A percentile compares a stretch with the other conserved stretches of the same genome.
Conservation (phyloP, 2,329 filamentous ascomycete species). For the Colletotrichum zoysiae region DNA sequence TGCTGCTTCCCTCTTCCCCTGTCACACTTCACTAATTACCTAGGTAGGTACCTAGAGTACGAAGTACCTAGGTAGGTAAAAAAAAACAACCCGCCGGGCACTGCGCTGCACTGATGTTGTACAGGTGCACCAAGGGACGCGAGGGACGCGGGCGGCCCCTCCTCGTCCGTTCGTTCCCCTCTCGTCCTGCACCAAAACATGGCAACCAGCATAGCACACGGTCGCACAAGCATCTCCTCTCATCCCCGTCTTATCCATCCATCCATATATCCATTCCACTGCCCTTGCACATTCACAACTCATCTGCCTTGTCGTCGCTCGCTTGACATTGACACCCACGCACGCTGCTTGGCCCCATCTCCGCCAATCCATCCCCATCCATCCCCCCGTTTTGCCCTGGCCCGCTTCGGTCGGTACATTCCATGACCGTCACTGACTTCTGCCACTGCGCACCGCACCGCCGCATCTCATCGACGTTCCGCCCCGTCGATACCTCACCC, state of each 20-base stretch:
- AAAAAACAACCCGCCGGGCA: constrained; percentile 15
- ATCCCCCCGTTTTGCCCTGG: constrained; percentile 27
- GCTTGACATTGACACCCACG: constrained; percentile 23
- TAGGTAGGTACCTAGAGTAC: no score
- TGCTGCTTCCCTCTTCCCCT: constrained; percentile 9
- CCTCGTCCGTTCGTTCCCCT: background rate
- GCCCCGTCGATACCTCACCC: constrained; percentile 28
- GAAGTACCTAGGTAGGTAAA: no score
- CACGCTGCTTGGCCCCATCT: constrained; percentile 27
- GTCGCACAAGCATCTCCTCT: constrained; percentile 31
- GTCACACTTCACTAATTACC: constrained; percentile 31
- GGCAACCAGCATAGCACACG: constrained; percentile 9
- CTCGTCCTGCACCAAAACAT: constrained; percentile 15
- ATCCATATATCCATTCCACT: constrained; percentile 9
- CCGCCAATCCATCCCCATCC: constrained; percentile 33
- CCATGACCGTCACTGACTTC: constrained; percentile 33
- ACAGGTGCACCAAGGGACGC: constrained; percentile 5
- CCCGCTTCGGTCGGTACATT: constrained; percentile 41
- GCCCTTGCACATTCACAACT: constrained; percentile 33
- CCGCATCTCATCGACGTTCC: constrained; percentile 37
- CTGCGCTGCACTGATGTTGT: background rate
- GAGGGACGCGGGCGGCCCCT: background rate
- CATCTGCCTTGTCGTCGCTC: constrained; percentile 5
- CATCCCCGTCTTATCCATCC: constrained; percentile 19
- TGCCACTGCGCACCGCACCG: constrained; percentile 31